Percentiles rank a stretch among this genome's conserved stretches.
Evolutionary conservation across 2,329 filamentous ascomycete genomes (phyloP).

Genomic region (Dendryphion nanum): DNA sequence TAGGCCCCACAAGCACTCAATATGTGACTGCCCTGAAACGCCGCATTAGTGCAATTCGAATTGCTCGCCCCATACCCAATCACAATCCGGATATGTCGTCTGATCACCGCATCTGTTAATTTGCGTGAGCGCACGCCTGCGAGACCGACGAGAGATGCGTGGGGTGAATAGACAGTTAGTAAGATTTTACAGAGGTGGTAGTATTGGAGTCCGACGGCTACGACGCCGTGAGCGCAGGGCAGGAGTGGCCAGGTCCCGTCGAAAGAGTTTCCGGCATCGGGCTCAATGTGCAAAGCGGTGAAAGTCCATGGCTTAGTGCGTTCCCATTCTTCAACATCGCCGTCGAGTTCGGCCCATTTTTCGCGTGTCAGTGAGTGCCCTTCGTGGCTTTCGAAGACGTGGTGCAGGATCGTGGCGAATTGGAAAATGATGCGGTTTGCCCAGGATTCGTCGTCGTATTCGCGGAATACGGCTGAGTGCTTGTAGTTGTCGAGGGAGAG

Average conservation of each 20-base stretch:
- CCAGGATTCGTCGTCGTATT: constrained; percentile 30
- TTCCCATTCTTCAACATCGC: constrained; percentile 32
- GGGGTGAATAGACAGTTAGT: constrained; percentile 27
- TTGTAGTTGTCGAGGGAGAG: constrained; percentile 31
- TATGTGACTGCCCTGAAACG: constrained; percentile 32
- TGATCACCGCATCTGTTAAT: constrained; percentile 22
- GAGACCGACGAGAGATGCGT: constrained; percentile 25
- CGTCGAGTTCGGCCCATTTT: constrained; percentile 26
- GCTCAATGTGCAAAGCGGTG: constrained; percentile 19
- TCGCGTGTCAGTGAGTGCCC: constrained; percentile 17
- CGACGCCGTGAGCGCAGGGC: constrained; percentile 21
- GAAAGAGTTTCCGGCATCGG: constrained; percentile 21
- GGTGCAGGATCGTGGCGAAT: constrained; percentile 27
- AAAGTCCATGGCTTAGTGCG: constrained; percentile 32
- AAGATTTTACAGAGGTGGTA: constrained; percentile 33
- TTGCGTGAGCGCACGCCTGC: constrained; percentile 25
- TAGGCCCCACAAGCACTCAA: constrained; percentile 29
- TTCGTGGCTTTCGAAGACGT: constrained; percentile 22
- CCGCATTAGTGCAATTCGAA: constrained; percentile 25
- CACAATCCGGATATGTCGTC: constrained; percentile 26
- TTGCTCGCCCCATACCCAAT: constrained; percentile 31
- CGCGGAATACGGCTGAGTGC: constrained; percentile 27
- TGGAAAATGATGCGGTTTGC: constrained; percentile 32
- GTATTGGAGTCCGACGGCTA: constrained; percentile 29
- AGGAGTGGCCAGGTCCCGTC: constrained; percentile 22